Evolutionary conservation across 345 rosid genomes (phyloP).

Genomic region (Eucalyptus dawsonii): DNA sequence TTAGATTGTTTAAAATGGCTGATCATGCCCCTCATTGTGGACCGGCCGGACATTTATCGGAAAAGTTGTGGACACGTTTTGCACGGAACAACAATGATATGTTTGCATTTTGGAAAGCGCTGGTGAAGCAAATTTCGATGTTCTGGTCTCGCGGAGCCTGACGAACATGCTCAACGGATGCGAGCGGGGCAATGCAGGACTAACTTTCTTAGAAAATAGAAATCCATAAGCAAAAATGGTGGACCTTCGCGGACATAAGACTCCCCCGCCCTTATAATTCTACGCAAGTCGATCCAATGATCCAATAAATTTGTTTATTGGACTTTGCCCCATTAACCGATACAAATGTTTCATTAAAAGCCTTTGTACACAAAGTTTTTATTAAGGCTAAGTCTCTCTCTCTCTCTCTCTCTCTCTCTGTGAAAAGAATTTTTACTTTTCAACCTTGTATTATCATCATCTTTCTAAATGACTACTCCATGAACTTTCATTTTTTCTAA

Average conservation of each 20-base stretch:
- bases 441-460: background rate
- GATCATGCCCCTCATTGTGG: background rate
- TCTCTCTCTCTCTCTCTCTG: too few species aligned
- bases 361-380: background rate
- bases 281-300: too few species aligned
- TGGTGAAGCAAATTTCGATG: background rate
- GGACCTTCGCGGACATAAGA: background rate
- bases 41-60: background rate
- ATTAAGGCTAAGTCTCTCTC: background rate
- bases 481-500: background rate
- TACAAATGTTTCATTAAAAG: background rate
- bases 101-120: background rate
- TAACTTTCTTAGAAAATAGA: background rate
- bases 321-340: background rate
- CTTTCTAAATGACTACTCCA: background rate
- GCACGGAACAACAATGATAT: background rate
- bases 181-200: background rate
- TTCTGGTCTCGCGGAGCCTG: background rate
- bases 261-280: background rate
- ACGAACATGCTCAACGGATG: background rate
- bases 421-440: background rate
- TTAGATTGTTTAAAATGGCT: background rate
- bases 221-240: background rate
- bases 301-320: background rate
- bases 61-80: background rate